Percentiles rank a stretch among this genome's conserved stretches.
phyloP scores from a whole-genome alignment of 78 protist genomes.

The Trichosphaerium sp. region DNA sequence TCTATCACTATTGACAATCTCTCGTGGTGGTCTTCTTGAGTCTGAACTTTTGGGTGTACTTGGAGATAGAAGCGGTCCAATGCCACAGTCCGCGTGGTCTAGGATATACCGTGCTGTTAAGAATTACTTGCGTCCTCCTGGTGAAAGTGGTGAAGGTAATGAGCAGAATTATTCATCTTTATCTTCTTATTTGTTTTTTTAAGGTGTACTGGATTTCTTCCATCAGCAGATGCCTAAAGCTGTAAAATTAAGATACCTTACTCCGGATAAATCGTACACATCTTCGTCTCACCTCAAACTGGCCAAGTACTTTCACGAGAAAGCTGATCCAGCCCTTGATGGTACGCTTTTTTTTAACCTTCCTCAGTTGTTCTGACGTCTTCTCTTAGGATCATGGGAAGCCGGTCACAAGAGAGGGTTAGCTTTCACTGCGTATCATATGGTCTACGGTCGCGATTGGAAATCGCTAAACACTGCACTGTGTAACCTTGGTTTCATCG shows the following conservation, averaged over 20 bases:
- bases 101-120: neutral
- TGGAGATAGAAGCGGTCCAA: neutral
- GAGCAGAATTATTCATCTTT: neutral
- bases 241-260: constrained; percentile 14
- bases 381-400: no score
- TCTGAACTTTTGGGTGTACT: constrained; percentile 5
- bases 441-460: constrained; percentile 7
- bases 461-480: constrained; percentile 4
- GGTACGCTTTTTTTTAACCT: no score
- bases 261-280: neutral
- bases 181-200: neutral
- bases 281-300: neutral
- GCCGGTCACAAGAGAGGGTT: neutral
- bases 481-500: constrained; percentile 21
- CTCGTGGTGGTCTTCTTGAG: constrained; percentile 27
- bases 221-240: constrained; percentile 36
- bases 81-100: constrained; percentile 35
- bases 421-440: constrained; percentile 31
- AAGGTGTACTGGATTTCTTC: constrained; percentile 19
- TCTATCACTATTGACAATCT: constrained; percentile 22
- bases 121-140: neutral
- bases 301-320: constrained; percentile 3
- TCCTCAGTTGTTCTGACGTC: no score
- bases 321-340: constrained; percentile 20
- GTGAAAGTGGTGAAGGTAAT: neutral